Evolutionary conservation across 306 rosid species (phyloP).

Genomic region (Heteromeles arbutifolia): DNA sequence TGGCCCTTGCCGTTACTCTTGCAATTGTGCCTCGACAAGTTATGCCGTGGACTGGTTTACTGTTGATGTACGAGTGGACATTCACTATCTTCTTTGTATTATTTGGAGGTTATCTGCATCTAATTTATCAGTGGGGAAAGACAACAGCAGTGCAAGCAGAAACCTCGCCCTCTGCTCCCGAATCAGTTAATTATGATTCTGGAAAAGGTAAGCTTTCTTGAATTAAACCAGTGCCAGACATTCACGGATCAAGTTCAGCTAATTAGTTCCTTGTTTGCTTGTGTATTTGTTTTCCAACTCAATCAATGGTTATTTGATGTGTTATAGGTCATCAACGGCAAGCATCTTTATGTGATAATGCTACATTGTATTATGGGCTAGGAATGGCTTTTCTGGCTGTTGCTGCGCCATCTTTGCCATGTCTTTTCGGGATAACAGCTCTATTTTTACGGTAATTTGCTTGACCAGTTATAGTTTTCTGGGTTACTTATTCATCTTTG

Average conservation of each 20-base stretch:
- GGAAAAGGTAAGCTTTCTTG: slow-evolving; percentile 57
- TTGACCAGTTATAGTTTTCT: neutral
- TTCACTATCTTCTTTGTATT: slow-evolving; percentile 64
- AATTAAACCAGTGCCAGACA: neutral
- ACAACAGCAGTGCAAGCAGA: slow-evolving; percentile 39
- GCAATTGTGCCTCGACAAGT: slow-evolving; percentile 86
- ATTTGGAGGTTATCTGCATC: slow-evolving; percentile 75
- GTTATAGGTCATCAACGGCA: slow-evolving; percentile 81
- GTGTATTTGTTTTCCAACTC: neutral
- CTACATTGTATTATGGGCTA: slow-evolving; percentile 61
- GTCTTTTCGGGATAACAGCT: slow-evolving; percentile 83
- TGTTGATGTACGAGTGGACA: slow-evolving; percentile 97
- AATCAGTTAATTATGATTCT: slow-evolving; percentile 57
- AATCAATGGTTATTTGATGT: neutral
- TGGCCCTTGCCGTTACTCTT: slow-evolving; percentile 57
- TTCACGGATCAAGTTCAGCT: neutral
- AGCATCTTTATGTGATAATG: slow-evolving; percentile 44
- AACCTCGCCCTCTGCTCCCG: slow-evolving; percentile 45
- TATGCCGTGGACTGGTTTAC: slow-evolving; percentile 95
- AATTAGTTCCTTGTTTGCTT: neutral
- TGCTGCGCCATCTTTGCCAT: slow-evolving; percentile 82
- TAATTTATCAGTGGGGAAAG: slow-evolving; percentile 75
- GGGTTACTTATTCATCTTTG: neutral
- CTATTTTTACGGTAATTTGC: slow-evolving; percentile 65
- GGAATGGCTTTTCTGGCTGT: slow-evolving; percentile 87